Conservation (phyloP, 148 eudicot species). For the Vaccinium corymbosum region DNA sequence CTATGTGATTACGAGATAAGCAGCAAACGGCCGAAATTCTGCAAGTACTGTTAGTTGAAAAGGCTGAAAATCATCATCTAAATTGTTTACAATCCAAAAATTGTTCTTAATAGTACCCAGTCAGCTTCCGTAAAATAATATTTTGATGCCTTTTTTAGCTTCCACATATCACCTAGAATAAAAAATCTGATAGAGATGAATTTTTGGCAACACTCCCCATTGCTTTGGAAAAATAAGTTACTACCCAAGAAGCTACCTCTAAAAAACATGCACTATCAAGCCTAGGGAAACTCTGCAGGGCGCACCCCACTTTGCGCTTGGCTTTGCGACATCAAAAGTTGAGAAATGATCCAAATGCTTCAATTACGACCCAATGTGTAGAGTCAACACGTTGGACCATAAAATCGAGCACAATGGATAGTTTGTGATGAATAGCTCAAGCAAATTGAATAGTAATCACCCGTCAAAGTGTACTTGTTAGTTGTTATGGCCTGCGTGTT, state of each 20-base stretch:
- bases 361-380: too few relatives aligned
- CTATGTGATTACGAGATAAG: not conserved
- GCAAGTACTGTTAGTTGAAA: too few relatives aligned
- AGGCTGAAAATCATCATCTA: not conserved
- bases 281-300: not conserved
- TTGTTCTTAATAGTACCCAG: not conserved
- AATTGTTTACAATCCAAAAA: not conserved
- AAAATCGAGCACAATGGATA: too few relatives aligned
- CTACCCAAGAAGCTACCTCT: too few relatives aligned
- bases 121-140: not conserved
- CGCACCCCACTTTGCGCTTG: not conserved
- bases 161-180: not conserved
- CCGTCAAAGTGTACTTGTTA: not conserved
- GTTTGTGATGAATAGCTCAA: not conserved
- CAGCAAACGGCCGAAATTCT: not conserved
- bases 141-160: not conserved
- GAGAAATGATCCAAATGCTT: too few relatives aligned
- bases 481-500: not conserved
- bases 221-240: not conserved
- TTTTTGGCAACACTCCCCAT: not conserved
- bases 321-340: not conserved
- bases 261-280: not conserved
- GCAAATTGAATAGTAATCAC: not conserved
- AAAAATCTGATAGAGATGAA: not conserved
- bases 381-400: too few relatives aligned